Conservation (phyloP, 2,329 filamentous ascomycete species). For the Knufia petricola region DNA sequence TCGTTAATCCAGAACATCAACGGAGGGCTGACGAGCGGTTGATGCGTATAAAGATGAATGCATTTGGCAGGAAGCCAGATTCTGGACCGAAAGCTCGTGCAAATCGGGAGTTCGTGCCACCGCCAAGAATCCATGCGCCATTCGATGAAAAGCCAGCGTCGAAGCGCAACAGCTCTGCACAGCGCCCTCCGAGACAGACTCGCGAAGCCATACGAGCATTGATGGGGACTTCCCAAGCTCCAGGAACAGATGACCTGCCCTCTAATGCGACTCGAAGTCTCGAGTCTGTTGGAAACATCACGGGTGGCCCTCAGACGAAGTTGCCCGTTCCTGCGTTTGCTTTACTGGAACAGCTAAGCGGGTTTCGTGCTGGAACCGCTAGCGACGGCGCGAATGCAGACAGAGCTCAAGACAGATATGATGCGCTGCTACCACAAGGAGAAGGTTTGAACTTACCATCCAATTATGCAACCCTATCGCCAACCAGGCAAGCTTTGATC, state of each 20-base stretch:
- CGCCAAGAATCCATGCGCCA: conserved; percentile 1
- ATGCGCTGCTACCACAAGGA: neutral
- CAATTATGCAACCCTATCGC: neutral
- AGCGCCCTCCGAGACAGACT: neutral
- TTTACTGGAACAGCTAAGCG: conserved; percentile 3
- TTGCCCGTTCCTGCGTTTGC: neutral
- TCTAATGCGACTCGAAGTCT: no score
- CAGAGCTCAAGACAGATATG: neutral
- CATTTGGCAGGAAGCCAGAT: neutral
- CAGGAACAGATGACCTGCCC: neutral
- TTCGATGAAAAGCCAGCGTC: neutral
- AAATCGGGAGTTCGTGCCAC: neutral
- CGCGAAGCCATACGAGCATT: neutral
- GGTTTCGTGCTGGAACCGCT: neutral
- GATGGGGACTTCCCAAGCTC: conserved; percentile 1
- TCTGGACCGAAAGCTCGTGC: neutral
- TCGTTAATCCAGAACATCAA: neutral
- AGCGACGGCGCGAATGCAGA: neutral
- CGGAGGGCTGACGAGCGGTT: neutral
- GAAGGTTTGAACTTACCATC: neutral
- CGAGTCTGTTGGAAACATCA: no score
- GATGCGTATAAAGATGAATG: neutral
- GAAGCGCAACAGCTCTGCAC: neutral
- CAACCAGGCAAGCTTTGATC: conserved; percentile 11
- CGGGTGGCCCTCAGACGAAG: neutral